phyloP scores from a whole-genome alignment of 2,329 filamentous ascomycete species.

The Fusarium robinianum region DNA sequence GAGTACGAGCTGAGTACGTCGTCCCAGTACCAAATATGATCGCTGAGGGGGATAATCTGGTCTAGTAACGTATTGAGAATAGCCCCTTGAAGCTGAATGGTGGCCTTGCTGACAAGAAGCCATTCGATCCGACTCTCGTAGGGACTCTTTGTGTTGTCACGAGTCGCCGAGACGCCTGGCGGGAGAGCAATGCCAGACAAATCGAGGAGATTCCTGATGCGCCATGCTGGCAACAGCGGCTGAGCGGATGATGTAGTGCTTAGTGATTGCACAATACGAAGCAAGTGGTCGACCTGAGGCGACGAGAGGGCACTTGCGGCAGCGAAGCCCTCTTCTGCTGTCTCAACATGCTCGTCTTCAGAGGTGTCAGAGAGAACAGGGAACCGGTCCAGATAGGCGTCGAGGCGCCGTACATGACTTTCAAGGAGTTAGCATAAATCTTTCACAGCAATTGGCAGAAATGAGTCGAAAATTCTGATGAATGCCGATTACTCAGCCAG shows the following conservation, averaged over 20 bases:
- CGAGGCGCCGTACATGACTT: constrained; percentile 66
- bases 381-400: constrained; percentile 68
- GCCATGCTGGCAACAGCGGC: constrained; percentile 61
- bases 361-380: constrained; percentile 47
- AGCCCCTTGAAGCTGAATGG: constrained; percentile 85
- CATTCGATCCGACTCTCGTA: constrained; percentile 85
- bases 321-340: constrained; percentile 42
- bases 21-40: constrained; percentile 97
- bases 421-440: constrained; percentile 25
- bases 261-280: constrained; percentile 70
- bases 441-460: constrained; percentile 6
- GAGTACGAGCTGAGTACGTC: constrained; percentile 78
- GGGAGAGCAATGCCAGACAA: constrained; percentile 62
- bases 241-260: constrained; percentile 70
- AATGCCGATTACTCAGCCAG: too few species aligned
- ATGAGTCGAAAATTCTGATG: too few species aligned
- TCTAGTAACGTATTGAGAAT: constrained; percentile 78
- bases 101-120: constrained; percentile 88
- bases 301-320: constrained; percentile 52
- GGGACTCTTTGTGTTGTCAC: constrained; percentile 44
- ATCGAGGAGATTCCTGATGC: constrained; percentile 65
- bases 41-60: constrained; percentile 79
- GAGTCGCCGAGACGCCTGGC: constrained; percentile 39
- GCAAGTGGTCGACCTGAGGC: constrained; percentile 63
- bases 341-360: constrained; percentile 47